Evolutionary conservation across 768 basidiomycete species (phyloP), one percentile per base, ranked within the genome.

Genomic region (Kwoniella pini): DNA sequence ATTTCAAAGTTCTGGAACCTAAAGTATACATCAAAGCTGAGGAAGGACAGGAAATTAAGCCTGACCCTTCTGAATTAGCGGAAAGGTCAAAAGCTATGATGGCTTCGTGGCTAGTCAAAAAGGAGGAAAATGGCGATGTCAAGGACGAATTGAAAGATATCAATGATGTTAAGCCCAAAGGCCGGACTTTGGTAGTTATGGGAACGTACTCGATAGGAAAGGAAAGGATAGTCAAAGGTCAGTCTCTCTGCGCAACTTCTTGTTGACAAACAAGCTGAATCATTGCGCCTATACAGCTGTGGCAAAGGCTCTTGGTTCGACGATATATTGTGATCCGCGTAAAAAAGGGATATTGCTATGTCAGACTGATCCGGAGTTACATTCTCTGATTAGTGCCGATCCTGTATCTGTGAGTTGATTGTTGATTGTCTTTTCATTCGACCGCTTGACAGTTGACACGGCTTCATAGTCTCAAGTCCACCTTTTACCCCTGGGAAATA

Each of bases 181-280:
- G 69, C 2, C 54, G 75, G 54, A 80, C 79, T 21, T 57, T 80
- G 54, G 70, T 80, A 12, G 73, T 78, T 31, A 77, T 80, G 58
- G 79, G 79, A 10, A 97, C 96, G 0, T 99, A 99, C 79, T 91
- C 91, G 0, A 91, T 98, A 49, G 96, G 96, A 39, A 99, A 99
- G 77, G 96, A 99, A 77, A 86, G 96, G 22, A 89, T 98, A 39
- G 93, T 96, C 39, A 96, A 97, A 84, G 92, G 91, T 90, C 57
- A 30, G 68, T 51, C 10, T 38, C 33, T 6, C 24, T 17, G 4
- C 13, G 19, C n/a, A 4, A 36, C 3, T 11, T 7, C 2, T 43
- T 22, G 42, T n/a, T 17, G 43, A 48, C 28, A 17, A 19, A 12
- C 9, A 13, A 51, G 63, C 57, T 70, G 52, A 57, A 27, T 11